Percentiles rank a stretch among this genome's conserved stretches.
phyloP scores from a whole-genome alignment of 805 yeast species.

The Nakazawaea pomicola region DNA sequence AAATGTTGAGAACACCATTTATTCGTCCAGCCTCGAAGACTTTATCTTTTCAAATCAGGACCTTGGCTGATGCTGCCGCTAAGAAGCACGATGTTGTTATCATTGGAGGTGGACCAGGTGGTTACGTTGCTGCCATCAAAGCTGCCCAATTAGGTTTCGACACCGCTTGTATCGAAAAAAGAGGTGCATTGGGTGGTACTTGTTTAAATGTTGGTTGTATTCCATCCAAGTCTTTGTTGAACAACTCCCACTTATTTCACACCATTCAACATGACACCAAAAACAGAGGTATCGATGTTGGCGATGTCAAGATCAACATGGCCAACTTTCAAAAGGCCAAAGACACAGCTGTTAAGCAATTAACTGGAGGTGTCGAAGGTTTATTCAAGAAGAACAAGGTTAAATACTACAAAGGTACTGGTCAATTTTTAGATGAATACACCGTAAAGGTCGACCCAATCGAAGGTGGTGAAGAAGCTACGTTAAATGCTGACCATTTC shows the following conservation, averaged over 20 bases:
- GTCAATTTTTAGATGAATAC: slow-evolving; percentile 80
- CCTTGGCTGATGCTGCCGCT: slow-evolving; percentile 24
- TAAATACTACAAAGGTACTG: slow-evolving; percentile 90
- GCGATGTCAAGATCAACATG: slow-evolving; percentile 71
- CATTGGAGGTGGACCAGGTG: slow-evolving; percentile 99
- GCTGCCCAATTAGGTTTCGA: slow-evolving; percentile 94
- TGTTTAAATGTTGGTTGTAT: slow-evolving; percentile 99
- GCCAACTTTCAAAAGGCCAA: slow-evolving; percentile 84
- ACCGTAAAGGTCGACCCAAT: slow-evolving; percentile 76
- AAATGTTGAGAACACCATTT: slow-evolving; percentile 11
- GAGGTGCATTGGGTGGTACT: slow-evolving; percentile 97
- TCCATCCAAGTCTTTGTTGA: slow-evolving; percentile 92
- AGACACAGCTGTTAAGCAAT: slow-evolving; percentile 81
- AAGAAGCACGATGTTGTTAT: slow-evolving; percentile 85
- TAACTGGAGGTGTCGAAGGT: slow-evolving; percentile 93
- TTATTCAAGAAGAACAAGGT: slow-evolving; percentile 94
- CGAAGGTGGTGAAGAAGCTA: slow-evolving; percentile 74
- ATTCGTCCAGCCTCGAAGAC: slow-evolving; percentile 6
- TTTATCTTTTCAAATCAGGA: slow-evolving; percentile 7
- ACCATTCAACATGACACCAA: slow-evolving; percentile 80
- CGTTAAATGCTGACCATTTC: slow-evolving; percentile 77
- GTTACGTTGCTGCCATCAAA: slow-evolving; percentile 97
- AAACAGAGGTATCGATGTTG: slow-evolving; percentile 86
- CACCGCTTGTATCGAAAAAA: slow-evolving; percentile 95
- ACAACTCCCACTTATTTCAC: slow-evolving; percentile 92